Evolutionary conservation across 805 yeast species (phyloP).

Genomic region (Metschnikowia lunata): DNA sequence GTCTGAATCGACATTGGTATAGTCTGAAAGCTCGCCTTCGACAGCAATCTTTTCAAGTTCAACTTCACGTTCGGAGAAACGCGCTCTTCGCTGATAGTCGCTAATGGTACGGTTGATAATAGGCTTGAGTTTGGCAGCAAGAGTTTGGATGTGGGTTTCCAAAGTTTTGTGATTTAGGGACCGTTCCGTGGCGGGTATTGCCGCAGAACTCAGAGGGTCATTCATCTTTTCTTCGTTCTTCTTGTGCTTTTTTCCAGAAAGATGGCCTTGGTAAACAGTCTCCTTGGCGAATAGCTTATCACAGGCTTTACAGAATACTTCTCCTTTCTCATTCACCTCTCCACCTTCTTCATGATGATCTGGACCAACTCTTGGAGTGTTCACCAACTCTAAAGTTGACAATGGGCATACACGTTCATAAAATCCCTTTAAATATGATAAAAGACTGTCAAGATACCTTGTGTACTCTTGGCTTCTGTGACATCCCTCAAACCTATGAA

Average conservation of each 20-base stretch:
- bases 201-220: neutral
- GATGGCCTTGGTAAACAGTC: conserved; percentile 65
- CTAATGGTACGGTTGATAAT: conserved; percentile 48
- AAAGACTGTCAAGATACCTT: conserved; percentile 44
- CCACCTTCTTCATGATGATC: conserved; percentile 11
- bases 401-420: conserved; percentile 33
- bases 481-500: conserved; percentile 35
- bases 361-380: neutral
- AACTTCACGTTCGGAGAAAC: conserved; percentile 69
- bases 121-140: conserved; percentile 35
- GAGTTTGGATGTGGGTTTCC: conserved; percentile 38
- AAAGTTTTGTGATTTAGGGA: neutral
- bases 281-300: conserved; percentile 56
- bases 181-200: neutral
- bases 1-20: conserved; percentile 30
- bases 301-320: conserved; percentile 60
- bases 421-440: conserved; percentile 47
- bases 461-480: conserved; percentile 28
- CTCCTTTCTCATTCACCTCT: conserved; percentile 13
- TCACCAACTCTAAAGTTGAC: too few relatives aligned
- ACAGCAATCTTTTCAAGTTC: conserved; percentile 46
- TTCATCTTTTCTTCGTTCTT: conserved; percentile 33
- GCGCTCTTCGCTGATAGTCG: conserved; percentile 60
- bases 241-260: conserved; percentile 70
- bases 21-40: conserved; percentile 36